phyloP scores from a whole-genome alignment of 208 protist genomes.

The Wallacemonas sp. region DNA sequence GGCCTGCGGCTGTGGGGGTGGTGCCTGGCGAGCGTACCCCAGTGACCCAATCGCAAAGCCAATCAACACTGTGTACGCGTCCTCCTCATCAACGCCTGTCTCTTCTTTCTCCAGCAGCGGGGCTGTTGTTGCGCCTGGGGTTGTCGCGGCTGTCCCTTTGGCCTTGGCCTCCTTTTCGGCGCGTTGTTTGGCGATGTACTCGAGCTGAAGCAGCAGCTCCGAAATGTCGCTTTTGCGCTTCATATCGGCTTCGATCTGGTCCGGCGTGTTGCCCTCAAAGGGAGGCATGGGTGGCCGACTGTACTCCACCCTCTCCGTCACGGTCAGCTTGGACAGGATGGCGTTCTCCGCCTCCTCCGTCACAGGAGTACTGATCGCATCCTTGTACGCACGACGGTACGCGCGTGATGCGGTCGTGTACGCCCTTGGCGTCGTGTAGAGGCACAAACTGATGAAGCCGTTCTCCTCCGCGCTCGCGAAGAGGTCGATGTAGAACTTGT shows the following conservation, averaged over 20 bases:
- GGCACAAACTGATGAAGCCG: conserved; percentile 34
- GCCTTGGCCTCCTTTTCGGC: background rate
- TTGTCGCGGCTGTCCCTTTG: background rate
- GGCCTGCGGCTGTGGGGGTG: background rate
- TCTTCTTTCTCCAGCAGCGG: no score
- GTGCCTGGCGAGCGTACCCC: conserved; percentile 35
- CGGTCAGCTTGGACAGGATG: conserved; percentile 11
- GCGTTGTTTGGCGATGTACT: conserved; percentile 21
- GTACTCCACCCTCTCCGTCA: conserved; percentile 6
- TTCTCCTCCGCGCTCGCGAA: conserved; percentile 32
- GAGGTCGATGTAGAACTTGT: conserved; percentile 57
- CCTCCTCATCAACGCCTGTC: conserved; percentile 4
- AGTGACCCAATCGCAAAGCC: conserved; percentile 66
- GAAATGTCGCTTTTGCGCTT: conserved; percentile 14
- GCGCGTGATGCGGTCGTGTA: conserved; percentile 14
- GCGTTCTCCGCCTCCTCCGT: conserved; percentile 7
- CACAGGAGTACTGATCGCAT: conserved; percentile 1
- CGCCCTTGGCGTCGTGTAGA: conserved; percentile 30
- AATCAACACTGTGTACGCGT: conserved; percentile 38
- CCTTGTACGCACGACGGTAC: background rate
- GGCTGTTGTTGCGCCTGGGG: no score
- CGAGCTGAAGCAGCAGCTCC: conserved; percentile 20
- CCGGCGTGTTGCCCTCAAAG: background rate
- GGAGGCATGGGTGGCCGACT: conserved; percentile 15
- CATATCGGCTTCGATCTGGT: conserved; percentile 15